Conservation (phyloP, 768 basidiomycete species). For the Lactifluus echinatus region DNA sequence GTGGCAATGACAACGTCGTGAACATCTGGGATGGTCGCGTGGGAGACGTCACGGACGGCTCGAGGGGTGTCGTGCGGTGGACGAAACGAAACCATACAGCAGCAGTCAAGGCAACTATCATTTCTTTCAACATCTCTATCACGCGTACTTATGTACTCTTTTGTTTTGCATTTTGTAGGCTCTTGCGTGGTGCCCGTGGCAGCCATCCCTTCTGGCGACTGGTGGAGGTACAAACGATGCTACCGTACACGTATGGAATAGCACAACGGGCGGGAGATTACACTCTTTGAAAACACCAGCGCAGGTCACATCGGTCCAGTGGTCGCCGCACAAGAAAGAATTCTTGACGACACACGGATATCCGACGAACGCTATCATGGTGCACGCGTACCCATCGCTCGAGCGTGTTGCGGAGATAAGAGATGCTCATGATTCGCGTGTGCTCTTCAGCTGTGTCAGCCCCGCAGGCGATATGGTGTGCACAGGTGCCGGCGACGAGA, state of each 20-base stretch:
- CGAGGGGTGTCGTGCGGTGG: slow-evolving; percentile 69
- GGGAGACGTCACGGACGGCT: slow-evolving; percentile 31
- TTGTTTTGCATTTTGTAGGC: slow-evolving; percentile 43
- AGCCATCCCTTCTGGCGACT: slow-evolving; percentile 28
- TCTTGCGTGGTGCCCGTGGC: slow-evolving; percentile 97
- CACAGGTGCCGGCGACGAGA: slow-evolving; percentile 92
- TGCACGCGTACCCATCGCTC: slow-evolving; percentile 81
- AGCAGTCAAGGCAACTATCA: slow-evolving; percentile 54
- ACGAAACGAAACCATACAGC: slow-evolving; percentile 88
- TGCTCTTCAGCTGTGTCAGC: slow-evolving; percentile 75
- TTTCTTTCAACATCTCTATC: not conserved
- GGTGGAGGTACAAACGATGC: slow-evolving; percentile 78
- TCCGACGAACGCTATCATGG: slow-evolving; percentile 76
- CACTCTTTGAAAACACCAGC: slow-evolving; percentile 81
- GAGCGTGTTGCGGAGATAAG: slow-evolving; percentile 77
- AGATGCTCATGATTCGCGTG: slow-evolving; percentile 88
- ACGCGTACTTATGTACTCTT: not conserved
- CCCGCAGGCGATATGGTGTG: slow-evolving; percentile 89
- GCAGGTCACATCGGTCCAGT: slow-evolving; percentile 88
- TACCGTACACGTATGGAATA: slow-evolving; percentile 85
- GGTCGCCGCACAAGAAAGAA: slow-evolving; percentile 83
- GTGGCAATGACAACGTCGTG: slow-evolving; percentile 97
- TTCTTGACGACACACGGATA: slow-evolving; percentile 90
- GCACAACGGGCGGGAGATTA: slow-evolving; percentile 83
- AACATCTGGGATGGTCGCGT: slow-evolving; percentile 92